Evolutionary conservation across 1,139 yeast genomes (phyloP).

Genomic region (Spencermartinsiella ligniputridi): DNA sequence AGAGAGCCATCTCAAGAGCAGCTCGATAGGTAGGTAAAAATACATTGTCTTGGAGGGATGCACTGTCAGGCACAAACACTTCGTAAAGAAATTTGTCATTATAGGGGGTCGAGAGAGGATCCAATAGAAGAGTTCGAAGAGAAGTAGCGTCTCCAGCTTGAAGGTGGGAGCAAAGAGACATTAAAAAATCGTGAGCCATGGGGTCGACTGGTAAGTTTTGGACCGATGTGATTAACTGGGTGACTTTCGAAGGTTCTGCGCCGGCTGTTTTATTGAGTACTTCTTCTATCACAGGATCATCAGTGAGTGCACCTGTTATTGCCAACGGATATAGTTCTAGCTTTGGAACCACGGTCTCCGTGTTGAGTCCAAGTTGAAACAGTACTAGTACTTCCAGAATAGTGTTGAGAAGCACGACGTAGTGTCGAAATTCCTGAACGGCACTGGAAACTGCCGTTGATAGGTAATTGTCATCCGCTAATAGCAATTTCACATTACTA

Average conservation of each 20-base stretch:
- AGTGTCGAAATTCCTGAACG: slow-evolving; percentile 13
- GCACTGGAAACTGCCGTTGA: background rate
- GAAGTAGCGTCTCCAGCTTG: background rate
- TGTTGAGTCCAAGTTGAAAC: background rate
- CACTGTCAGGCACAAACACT: slow-evolving; percentile 24
- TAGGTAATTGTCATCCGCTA: slow-evolving; percentile 7
- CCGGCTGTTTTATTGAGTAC: background rate
- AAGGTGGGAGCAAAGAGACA: background rate
- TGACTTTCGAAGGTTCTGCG: background rate
- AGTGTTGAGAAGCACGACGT: background rate
- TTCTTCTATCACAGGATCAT: background rate
- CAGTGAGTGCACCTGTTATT: background rate
- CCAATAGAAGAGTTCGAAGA: background rate
- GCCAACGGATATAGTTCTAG: slow-evolving; percentile 4
- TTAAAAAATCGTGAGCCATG: background rate
- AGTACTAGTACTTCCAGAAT: background rate
- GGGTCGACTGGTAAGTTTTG: slow-evolving; percentile 1
- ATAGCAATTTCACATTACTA: background rate
- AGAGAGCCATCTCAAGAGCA: slow-evolving; percentile 34
- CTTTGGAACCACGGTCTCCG: background rate
- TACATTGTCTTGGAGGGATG: slow-evolving; percentile 28
- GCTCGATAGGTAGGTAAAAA: slow-evolving; percentile 41
- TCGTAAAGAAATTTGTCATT: slow-evolving; percentile 22
- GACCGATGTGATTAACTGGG: background rate
- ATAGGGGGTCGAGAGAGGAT: slow-evolving; percentile 9